Conservation (phyloP, 2,329 filamentous ascomycete genomes). For the Alternaria gansuensis region DNA sequence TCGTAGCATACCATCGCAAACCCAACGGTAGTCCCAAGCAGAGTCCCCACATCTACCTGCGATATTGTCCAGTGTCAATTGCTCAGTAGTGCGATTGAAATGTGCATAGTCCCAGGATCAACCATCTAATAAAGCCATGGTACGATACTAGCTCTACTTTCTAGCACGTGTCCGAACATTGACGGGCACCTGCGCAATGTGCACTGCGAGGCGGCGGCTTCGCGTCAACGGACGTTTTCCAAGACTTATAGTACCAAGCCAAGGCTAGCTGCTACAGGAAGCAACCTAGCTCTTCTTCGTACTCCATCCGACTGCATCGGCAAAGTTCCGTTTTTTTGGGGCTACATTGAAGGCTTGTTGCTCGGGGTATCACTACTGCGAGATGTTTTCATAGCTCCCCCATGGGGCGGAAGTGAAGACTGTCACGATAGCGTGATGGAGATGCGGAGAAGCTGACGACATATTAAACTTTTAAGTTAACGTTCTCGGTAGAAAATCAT, state of each 20-base stretch:
- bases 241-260: conserved; percentile 6
- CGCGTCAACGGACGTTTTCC: conserved; percentile 6
- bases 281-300: conserved; percentile 22
- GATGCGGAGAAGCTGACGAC: not conserved
- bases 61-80: not conserved
- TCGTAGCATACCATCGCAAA: not conserved
- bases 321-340: not conserved
- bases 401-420: conserved; percentile 6
- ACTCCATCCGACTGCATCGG: conserved; percentile 23
- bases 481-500: not conserved
- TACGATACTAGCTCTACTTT: not conserved
- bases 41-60: not conserved
- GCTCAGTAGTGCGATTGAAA: not conserved
- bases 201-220: conserved; percentile 2
- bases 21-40: not conserved
- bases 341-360: not conserved
- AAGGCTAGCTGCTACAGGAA: conserved; percentile 13
- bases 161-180: not conserved
- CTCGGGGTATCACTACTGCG: conserved; percentile 27
- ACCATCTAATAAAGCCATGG: not conserved
- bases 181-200: not conserved
- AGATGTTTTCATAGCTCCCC: not conserved
- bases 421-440: not conserved
- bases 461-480: not conserved
- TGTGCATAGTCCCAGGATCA: not conserved